Conservation (phyloP, 2,329 filamentous ascomycete species). For the Ceratocystis cacaofunesta region DNA sequence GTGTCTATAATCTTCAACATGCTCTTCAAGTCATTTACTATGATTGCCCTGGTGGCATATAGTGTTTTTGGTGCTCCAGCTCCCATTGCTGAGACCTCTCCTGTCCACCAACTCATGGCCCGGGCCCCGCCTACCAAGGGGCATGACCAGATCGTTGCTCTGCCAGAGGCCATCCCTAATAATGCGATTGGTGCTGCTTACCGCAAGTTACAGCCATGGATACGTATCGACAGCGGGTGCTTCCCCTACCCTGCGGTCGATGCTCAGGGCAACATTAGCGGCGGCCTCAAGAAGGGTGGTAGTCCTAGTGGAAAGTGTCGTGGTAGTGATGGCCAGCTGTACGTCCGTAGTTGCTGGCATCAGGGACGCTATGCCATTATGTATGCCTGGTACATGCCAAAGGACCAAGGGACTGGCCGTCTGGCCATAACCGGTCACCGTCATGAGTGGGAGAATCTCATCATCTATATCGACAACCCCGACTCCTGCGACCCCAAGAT, state of each 20-base stretch:
- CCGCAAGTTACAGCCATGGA: slow-evolving; percentile 26
- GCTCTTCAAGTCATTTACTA: slow-evolving; percentile 12
- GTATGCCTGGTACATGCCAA: slow-evolving; percentile 34
- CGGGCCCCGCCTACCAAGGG: slow-evolving; percentile 20
- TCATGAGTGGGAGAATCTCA: slow-evolving; percentile 28
- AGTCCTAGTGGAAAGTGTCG: slow-evolving; percentile 23
- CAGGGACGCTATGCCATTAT: slow-evolving; percentile 26
- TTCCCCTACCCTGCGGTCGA: slow-evolving; percentile 50
- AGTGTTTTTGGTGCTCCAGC: slow-evolving; percentile 1
- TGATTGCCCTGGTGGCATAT: slow-evolving; percentile 6
- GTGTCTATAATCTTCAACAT: slow-evolving; percentile 5
- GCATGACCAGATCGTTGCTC: slow-evolving; percentile 25
- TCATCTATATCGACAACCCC: slow-evolving; percentile 24
- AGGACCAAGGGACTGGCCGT: slow-evolving; percentile 27
- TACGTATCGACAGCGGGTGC: slow-evolving; percentile 36
- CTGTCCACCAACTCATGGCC: slow-evolving; percentile 20
- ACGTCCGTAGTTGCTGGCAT: slow-evolving; percentile 24
- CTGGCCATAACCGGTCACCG: slow-evolving; percentile 23
- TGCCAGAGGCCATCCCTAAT: slow-evolving; percentile 23
- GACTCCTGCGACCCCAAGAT: slow-evolving; percentile 23
- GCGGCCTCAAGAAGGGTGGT: slow-evolving; percentile 25
- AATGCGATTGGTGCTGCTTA: slow-evolving; percentile 22
- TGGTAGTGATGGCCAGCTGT: slow-evolving; percentile 26
- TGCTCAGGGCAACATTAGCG: slow-evolving; percentile 37
- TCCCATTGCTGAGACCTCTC: neutral